phyloP scores from a whole-genome alignment of 1,284 basidiomycete species.

The Taiwanofungus camphoratus region DNA sequence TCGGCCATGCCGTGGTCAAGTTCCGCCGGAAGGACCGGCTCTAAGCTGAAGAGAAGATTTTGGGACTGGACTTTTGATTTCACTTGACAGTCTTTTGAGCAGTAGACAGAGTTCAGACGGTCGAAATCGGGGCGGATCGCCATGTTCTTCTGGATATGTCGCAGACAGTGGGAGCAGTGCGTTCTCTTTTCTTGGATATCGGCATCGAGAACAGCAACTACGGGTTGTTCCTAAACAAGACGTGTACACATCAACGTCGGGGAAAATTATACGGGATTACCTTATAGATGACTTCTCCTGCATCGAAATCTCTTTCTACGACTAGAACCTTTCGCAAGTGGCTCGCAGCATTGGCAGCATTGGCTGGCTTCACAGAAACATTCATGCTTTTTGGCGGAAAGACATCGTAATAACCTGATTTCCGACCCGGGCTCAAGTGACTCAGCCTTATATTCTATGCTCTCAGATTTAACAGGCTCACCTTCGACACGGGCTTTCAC shows the following conservation, averaged over 20 bases:
- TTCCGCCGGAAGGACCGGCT: conserved; percentile 52
- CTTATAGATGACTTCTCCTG: conserved; percentile 72
- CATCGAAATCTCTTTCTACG: conserved; percentile 58
- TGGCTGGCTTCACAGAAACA: conserved; percentile 48
- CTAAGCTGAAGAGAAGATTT: conserved; percentile 63
- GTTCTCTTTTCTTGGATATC: conserved; percentile 62
- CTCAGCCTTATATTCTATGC: conserved; percentile 20
- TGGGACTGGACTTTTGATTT: conserved; percentile 55
- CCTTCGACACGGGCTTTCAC: conserved; percentile 66
- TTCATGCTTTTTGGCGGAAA: conserved; percentile 71
- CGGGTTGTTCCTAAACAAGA: conserved; percentile 55
- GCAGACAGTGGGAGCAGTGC: conserved; percentile 69
- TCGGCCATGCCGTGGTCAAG: conserved; percentile 33
- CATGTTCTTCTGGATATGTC: conserved; percentile 40
- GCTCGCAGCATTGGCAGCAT: conserved; percentile 30
- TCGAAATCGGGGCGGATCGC: conserved; percentile 43
- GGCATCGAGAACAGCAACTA: conserved; percentile 60
- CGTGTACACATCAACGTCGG: neutral
- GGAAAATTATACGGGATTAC: conserved; percentile 29
- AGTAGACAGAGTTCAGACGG: conserved; percentile 56
- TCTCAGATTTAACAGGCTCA: conserved; percentile 42
- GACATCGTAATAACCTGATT: conserved; percentile 63
- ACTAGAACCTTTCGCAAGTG: conserved; percentile 49
- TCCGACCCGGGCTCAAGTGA: conserved; percentile 6
- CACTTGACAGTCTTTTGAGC: conserved; percentile 61